Base-by-base conservation (phyloP, 306 rosid genomes). In the Mucuna pruriens region DNA sequence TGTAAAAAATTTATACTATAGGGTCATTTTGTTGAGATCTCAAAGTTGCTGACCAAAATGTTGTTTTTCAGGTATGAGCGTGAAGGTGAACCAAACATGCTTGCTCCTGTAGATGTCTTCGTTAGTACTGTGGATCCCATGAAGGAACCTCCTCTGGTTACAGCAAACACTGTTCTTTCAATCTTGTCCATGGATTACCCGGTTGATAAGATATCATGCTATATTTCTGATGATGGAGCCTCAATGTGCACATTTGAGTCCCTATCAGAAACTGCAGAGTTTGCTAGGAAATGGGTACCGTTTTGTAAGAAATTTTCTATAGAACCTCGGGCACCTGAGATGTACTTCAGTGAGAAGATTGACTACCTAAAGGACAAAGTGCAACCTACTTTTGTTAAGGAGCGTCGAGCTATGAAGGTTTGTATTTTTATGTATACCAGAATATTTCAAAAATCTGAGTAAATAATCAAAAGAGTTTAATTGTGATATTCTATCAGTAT, bases 81-180 rank as follows among this genome's bases (percentile, higher is more conserved):
- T 65, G 97, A 93, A 83, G 97, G 93, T 9, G 97, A 93, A 79
- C 97, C 97, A 0, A 93, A 90, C 64, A 64, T 90, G 94, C 94
- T 93, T 39, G 79, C 87, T 29, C 91, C 97, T 20, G 94, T 91
- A 6, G 97, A 93, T 82, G 80, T 93, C 36, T 93, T 93, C 63
- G 97, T 93, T 26, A 91, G 97, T 87, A 93, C 97, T 15, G 97
- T 93, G 90, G 97, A 93, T 77, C 97, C 97, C 2, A 84, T 91
- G 97, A 93, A 93, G 90, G 97, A 93, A 62, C 97, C 97, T 74
- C 97, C 97, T 34, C 84, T 93, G 76, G 92, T 88, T 71, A 93
- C 97, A 48, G 91, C 88, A 44, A 93, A 93, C 87, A 91, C 97
- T 16, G 78, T 93, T 46, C 92, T 93, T 55, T 93, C 97, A 6